phyloP scores from a whole-genome alignment of 1,139 yeast species.

The Candida smagusa region DNA sequence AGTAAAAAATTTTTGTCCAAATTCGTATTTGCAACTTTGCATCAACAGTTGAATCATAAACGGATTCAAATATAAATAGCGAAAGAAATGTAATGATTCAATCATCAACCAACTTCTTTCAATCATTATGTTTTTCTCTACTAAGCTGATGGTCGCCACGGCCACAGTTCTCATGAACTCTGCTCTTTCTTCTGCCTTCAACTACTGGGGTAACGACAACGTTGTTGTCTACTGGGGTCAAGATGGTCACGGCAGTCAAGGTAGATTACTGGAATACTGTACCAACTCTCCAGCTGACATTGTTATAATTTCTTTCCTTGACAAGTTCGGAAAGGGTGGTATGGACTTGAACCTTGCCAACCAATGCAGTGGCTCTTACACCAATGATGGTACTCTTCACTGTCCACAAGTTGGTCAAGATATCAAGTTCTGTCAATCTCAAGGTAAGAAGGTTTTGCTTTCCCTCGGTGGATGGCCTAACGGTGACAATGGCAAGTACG shows the following conservation, averaged over 20 bases:
- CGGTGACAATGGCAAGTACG: slow-evolving; percentile 12
- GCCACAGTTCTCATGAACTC: no score
- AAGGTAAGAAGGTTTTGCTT: slow-evolving; percentile 16
- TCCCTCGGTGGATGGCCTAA: slow-evolving; percentile 14
- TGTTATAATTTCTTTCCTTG: slow-evolving; percentile 15
- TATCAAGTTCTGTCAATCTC: slow-evolving; percentile 14
- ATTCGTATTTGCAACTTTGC: no score
- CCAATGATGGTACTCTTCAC: slow-evolving; percentile 13
- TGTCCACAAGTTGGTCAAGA: slow-evolving; percentile 15
- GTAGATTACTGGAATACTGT: slow-evolving; percentile 14
- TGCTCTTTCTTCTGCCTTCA: slow-evolving; percentile 5
- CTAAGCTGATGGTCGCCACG: no score
- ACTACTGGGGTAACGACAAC: slow-evolving; percentile 5
- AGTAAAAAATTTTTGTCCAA: no score
- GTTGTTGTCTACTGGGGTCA: slow-evolving; percentile 21
- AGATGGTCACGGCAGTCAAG: slow-evolving; percentile 14
- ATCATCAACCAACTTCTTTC: no score
- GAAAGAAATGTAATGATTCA: no score
- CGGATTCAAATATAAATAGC: no score
- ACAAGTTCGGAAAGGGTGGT: slow-evolving; percentile 10
- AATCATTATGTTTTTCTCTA: no score
- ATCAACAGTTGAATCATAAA: no score
- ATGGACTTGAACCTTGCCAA: slow-evolving; percentile 14
- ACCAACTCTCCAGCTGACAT: slow-evolving; percentile 12
- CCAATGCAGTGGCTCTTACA: slow-evolving; percentile 12